Evolutionary conservation across 176 grass and related monocot genomes (phyloP).

Genomic region (Oryza meyeriana): DNA sequence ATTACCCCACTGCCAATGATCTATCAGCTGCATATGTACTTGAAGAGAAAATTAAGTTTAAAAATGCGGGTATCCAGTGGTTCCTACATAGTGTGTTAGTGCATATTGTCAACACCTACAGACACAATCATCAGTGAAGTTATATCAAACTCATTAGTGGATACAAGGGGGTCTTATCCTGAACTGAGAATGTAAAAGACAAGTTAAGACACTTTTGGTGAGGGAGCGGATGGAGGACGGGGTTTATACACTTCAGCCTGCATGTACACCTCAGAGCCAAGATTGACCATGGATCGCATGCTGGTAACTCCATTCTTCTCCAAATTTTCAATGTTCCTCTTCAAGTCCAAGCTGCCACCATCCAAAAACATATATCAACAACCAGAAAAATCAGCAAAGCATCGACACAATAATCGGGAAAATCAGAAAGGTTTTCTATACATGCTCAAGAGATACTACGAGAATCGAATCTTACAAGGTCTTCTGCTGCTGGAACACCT

Average conservation of each 20-base stretch:
- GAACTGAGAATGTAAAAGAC: not conserved
- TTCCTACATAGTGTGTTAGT: not conserved
- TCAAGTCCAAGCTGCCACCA: slow-evolving; percentile 69
- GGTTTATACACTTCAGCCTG: slow-evolving; percentile 95
- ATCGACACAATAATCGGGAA: not conserved
- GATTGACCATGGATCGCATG: slow-evolving; percentile 85
- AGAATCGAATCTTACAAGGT: slow-evolving; percentile 58
- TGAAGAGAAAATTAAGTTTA: not conserved
- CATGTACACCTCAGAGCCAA: slow-evolving; percentile 91
- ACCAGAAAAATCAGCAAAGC: not conserved
- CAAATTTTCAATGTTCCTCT: slow-evolving; percentile 83
- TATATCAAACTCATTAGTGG: not conserved
- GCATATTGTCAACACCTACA: not conserved
- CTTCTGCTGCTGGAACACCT: slow-evolving; percentile 80
- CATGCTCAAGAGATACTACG: not conserved
- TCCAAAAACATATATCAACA: not conserved
- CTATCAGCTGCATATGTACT: not conserved
- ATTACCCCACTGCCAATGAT: not conserved
- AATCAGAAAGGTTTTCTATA: not conserved
- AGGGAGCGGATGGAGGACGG: not conserved
- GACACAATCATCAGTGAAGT: not conserved
- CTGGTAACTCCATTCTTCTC: slow-evolving; percentile 76
- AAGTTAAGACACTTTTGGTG: not conserved
- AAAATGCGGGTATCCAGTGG: not conserved
- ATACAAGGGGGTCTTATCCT: not conserved